phyloP scores from a whole-genome alignment of 2,329 filamentous ascomycete genomes.

The Cladosporium colombiae region DNA sequence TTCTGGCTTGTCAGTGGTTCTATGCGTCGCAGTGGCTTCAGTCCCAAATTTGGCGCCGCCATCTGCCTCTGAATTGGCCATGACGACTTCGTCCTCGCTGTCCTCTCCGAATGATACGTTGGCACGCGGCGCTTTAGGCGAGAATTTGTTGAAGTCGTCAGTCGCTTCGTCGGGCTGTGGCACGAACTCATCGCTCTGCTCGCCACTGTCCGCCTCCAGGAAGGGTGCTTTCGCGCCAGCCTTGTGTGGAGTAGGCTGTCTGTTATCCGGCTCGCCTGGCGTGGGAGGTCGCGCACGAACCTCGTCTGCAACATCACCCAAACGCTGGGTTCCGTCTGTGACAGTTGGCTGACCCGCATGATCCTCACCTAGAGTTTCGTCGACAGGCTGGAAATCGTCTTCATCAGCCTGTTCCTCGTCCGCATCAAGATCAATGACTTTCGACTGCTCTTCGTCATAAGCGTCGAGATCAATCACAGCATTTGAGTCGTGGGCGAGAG shows the following conservation, averaged over 20 bases:
- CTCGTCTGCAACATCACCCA: constrained; percentile 49
- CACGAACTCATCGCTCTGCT: constrained; percentile 21
- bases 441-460: constrained; percentile 41
- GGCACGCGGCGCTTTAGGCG: background rate
- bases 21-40: background rate
- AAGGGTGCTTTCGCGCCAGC: constrained; percentile 21
- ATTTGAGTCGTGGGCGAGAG: constrained; percentile 55
- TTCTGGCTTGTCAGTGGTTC: background rate
- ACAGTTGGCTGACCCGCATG: constrained; percentile 16
- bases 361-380: constrained; percentile 24
- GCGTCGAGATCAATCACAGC: constrained; percentile 52
- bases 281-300: constrained; percentile 44
- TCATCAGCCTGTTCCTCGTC: constrained; percentile 34
- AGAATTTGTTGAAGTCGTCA: background rate
- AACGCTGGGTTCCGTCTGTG: constrained; percentile 21
- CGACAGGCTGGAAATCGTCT: constrained; percentile 26
- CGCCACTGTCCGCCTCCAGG: constrained; percentile 22
- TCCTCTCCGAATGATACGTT: background rate
- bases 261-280: constrained; percentile 24
- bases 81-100: background rate
- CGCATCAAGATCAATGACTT: constrained; percentile 44
- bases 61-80: background rate
- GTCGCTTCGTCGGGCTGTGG: constrained; percentile 9
- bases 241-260: constrained; percentile 5
- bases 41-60: too few relatives aligned